These are phyloP conservation scores for Yueomyces sp. DNA, from an alignment of 805 yeast genomes.

Conservation along the genomic window DNA sequence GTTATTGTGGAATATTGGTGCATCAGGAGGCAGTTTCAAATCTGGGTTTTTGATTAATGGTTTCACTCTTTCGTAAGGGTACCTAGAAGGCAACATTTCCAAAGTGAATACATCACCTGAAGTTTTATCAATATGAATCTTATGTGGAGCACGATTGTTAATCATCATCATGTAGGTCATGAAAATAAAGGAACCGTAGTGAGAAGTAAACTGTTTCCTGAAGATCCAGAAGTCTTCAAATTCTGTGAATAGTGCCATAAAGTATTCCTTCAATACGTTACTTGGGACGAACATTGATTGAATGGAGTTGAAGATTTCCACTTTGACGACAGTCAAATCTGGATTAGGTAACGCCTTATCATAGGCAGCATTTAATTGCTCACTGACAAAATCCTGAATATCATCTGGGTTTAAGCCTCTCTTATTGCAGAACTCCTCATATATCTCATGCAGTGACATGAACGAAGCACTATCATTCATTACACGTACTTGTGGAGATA, in stretches of 20 bases:
- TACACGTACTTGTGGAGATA: conserved; percentile 87
- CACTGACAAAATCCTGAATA: conserved; percentile 75
- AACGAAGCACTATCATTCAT: conserved; percentile 71
- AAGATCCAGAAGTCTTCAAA: conserved; percentile 96
- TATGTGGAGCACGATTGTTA: conserved; percentile 85
- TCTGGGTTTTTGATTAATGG: conserved; percentile 26
- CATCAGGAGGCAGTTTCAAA: conserved; percentile 27
- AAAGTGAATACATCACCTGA: conserved; percentile 89
- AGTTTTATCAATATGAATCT: conserved; percentile 65
- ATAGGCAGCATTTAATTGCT: conserved; percentile 80
- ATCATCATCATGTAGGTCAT: conserved; percentile 92
- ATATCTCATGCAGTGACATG: conserved; percentile 64
- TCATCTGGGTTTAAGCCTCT: conserved; percentile 71
- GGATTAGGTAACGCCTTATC: conserved; percentile 92
- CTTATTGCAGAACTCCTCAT: conserved; percentile 73
- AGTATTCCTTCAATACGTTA: conserved; percentile 68
- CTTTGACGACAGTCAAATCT: conserved; percentile 74
- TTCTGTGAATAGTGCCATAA: conserved; percentile 50
- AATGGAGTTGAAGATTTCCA: conserved; percentile 82
- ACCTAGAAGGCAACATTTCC: conserved; percentile 87
- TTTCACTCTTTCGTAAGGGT: conserved; percentile 34
- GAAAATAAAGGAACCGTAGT: conserved; percentile 85
- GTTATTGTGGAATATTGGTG: conserved; percentile 79
- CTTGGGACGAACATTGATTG: conserved; percentile 81
- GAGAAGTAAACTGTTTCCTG: conserved; percentile 88